phyloP scores from a whole-genome alignment of 1,284 basidiomycete species.

The Ceratobasidium sp. region DNA sequence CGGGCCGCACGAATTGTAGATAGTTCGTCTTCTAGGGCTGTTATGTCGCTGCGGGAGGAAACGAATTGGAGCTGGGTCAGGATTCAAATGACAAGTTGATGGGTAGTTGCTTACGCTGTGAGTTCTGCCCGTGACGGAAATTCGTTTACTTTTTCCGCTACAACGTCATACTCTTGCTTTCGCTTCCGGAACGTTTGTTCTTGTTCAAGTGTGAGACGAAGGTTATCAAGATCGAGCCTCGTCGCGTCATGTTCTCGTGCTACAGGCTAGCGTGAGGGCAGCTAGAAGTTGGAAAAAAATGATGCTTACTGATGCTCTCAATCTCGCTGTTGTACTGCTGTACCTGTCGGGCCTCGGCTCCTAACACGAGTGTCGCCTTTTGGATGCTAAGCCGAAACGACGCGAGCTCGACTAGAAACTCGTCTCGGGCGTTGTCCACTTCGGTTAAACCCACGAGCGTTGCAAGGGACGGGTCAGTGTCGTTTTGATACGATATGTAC shows the following conservation, averaged over 20 bases:
- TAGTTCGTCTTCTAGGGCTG: constrained; percentile 76
- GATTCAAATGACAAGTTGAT: not conserved
- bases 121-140: constrained; percentile 75
- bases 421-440: constrained; percentile 73
- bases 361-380: constrained; percentile 78
- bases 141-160: constrained; percentile 81
- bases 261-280: constrained; percentile 49
- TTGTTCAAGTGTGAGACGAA: constrained; percentile 74
- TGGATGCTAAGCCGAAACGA: constrained; percentile 73
- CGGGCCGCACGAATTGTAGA: constrained; percentile 72
- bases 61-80: not conserved
- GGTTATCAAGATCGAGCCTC: constrained; percentile 71
- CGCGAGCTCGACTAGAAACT: constrained; percentile 74
- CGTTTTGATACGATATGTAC: constrained; percentile 60
- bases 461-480: constrained; percentile 62
- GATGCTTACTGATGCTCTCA: constrained; percentile 67
- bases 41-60: constrained; percentile 62
- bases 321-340: constrained; percentile 77
- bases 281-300: constrained; percentile 40
- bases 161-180: constrained; percentile 82
- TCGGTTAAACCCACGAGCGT: constrained; percentile 50
- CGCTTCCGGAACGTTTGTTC: constrained; percentile 73
- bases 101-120: constrained; percentile 61
- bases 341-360: constrained; percentile 79
- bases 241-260: constrained; percentile 72